Evolutionary conservation across 768 basidiomycete genomes (phyloP).

Genomic region (Leccinum fibrillosum): DNA sequence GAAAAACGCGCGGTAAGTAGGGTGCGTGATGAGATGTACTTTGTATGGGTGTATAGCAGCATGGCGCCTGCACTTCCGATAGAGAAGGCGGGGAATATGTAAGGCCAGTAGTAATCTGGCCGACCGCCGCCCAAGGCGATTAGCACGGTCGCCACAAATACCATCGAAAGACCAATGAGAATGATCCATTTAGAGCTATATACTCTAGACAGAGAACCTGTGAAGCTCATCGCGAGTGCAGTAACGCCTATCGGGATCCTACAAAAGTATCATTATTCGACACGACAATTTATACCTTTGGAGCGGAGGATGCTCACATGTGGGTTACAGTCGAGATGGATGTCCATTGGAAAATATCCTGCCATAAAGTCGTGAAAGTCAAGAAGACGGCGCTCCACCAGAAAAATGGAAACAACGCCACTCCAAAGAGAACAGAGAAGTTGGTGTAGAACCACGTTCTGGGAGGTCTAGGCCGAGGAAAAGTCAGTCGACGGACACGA

Average conservation of each 20-base stretch:
- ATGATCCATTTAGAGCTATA: conserved; percentile 45
- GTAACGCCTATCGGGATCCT: conserved; percentile 43
- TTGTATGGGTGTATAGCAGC: conserved; percentile 45
- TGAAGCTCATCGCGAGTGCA: conserved; percentile 36
- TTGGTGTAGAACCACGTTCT: conserved; percentile 42
- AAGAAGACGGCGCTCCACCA: conserved; percentile 40
- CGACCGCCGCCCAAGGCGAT: conserved; percentile 41
- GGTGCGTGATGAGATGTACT: conserved; percentile 33
- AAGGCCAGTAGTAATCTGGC: conserved; percentile 43
- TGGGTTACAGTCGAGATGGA: conserved; percentile 38
- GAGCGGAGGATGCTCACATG: conserved; percentile 27
- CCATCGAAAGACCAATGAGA: conserved; percentile 37
- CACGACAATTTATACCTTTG: background rate
- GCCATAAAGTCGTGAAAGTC: conserved; percentile 38
- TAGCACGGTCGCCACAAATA: conserved; percentile 40
- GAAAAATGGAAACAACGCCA: conserved; percentile 38
- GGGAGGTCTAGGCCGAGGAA: conserved; percentile 33
- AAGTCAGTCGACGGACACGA: background rate
- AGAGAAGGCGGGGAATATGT: conserved; percentile 48
- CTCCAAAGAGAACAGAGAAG: conserved; percentile 37
- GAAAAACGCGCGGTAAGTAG: background rate
- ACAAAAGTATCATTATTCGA: background rate
- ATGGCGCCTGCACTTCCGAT: conserved; percentile 46
- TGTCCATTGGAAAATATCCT: conserved; percentile 41
- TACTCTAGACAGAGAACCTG: conserved; percentile 38